Evolutionary conservation across 805 yeast species (phyloP), one percentile per base, ranked within the genome.

Genomic region (Aciculoconidium aculeatum): DNA sequence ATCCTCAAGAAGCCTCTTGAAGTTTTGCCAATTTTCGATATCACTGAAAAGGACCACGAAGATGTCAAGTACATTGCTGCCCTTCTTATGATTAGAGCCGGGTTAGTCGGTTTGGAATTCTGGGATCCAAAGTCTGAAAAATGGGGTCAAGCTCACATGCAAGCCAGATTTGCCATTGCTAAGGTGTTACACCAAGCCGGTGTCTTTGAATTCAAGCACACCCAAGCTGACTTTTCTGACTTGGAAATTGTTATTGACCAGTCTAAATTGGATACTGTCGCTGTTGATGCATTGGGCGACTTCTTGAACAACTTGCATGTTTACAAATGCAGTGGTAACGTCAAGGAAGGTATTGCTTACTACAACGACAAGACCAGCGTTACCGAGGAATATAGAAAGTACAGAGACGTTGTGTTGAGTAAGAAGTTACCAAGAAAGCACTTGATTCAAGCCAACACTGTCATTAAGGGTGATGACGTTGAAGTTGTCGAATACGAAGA

Each of bases 101-200:
- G 95, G 35, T 62, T 86, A 28, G 48, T 81, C 19, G 90, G 83
- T 6, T 67, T 86, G 49, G 94, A 86, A 54, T 83, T 70, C 52
- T 86, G 94, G 86, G 94, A 86, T 54, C 95, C 95, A 21, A 57
- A 58, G 25, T 70, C 84, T 16, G 61, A 65, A 35, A 85, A 84
- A 58, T 86, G 95, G 95, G 95, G 95, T 17, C 96, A 86, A 61
- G 78, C 96, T 9, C 96, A 86, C 53, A 84, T 85, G 86, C 94
- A 85, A 61, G 95, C 95, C 3, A 69, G 96, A 55, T 86, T 71
- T 58, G 84, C 92, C 17, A 85, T 86, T 42, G 67, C 83, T 69
- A 83, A 82, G 60, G 70, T 79, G 9, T 77, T 83, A 50, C 58
- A 81, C 45, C 67, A 75, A 31, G 79, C 86, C 1, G 77, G 81